phyloP scores from a whole-genome alignment of 352 stramenopile genomes.

The Phytophthora palmivora region DNA sequence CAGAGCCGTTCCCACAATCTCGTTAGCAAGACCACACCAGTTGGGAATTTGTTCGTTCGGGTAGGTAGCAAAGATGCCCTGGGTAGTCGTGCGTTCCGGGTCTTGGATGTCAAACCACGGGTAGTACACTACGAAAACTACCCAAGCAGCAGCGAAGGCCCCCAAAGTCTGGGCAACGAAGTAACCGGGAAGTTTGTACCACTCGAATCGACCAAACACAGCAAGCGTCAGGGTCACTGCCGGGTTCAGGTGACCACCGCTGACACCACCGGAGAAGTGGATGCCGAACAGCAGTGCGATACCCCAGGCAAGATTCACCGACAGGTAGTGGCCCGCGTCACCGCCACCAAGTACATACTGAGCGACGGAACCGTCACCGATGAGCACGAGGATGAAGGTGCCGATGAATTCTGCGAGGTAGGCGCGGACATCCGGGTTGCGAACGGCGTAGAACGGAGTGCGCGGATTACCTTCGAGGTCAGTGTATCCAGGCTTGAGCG shows the following conservation, averaged over 20 bases:
- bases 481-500: slow-evolving; percentile 34
- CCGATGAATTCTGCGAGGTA: slow-evolving; percentile 67
- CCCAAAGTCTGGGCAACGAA: slow-evolving; percentile 51
- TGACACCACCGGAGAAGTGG: slow-evolving; percentile 58
- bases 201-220: slow-evolving; percentile 50
- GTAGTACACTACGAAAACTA: slow-evolving; percentile 69
- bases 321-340: slow-evolving; percentile 53
- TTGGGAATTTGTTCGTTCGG: slow-evolving; percentile 53
- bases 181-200: slow-evolving; percentile 59
- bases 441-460: slow-evolving; percentile 38
- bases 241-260: slow-evolving; percentile 69
- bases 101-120: slow-evolving; percentile 54
- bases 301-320: slow-evolving; percentile 63
- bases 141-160: slow-evolving; percentile 46
- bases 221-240: slow-evolving; percentile 59
- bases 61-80: slow-evolving; percentile 55
- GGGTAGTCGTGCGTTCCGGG: slow-evolving; percentile 40
- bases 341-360: slow-evolving; percentile 56
- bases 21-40: slow-evolving; percentile 44
- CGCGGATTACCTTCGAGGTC: slow-evolving; percentile 38
- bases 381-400: slow-evolving; percentile 68
- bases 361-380: slow-evolving; percentile 60
- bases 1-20: slow-evolving; percentile 53
- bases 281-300: slow-evolving; percentile 69
- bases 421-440: slow-evolving; percentile 48